Evolutionary conservation across 1,139 yeast genomes (phyloP).

Genomic region (Debaryomyces sp.): DNA sequence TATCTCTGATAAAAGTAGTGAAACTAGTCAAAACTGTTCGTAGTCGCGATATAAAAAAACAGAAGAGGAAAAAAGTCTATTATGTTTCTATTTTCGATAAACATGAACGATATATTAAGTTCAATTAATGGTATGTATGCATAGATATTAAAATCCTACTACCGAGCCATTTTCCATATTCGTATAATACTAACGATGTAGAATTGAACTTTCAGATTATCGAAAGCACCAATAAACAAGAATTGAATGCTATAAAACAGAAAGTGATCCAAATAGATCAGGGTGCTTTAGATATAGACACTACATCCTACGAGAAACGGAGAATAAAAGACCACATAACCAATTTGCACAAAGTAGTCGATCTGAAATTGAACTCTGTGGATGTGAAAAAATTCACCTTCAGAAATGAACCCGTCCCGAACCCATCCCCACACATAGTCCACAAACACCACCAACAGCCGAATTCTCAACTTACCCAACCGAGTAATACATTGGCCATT

Average conservation of each 20-base stretch:
- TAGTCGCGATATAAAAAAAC: not conserved
- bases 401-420: constrained; percentile 28
- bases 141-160: not conserved
- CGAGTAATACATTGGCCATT: constrained; percentile 14
- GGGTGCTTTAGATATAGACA: constrained; percentile 4
- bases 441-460: constrained; percentile 4
- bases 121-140: not conserved
- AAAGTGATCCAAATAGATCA: constrained; percentile 7
- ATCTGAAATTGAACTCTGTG: constrained; percentile 20
- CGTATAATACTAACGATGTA: not conserved
- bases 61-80: not conserved
- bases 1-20: not conserved
- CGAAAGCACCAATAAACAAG: constrained; percentile 2
- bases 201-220: constrained; percentile 3
- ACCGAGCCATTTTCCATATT: too few species aligned
- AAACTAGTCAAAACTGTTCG: not conserved
- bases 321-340: constrained; percentile 19
- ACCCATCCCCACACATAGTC: constrained; percentile 1
- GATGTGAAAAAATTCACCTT: constrained; percentile 24
- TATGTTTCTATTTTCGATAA: not conserved
- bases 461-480: constrained; percentile 5
- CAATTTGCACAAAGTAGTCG: constrained; percentile 21
- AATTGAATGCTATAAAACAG: constrained; percentile 6
- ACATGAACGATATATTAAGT: not conserved
- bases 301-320: constrained; percentile 18